Evolutionary conservation across 441 rosid genomes (phyloP).

Genomic region (Sinapis alba): DNA sequence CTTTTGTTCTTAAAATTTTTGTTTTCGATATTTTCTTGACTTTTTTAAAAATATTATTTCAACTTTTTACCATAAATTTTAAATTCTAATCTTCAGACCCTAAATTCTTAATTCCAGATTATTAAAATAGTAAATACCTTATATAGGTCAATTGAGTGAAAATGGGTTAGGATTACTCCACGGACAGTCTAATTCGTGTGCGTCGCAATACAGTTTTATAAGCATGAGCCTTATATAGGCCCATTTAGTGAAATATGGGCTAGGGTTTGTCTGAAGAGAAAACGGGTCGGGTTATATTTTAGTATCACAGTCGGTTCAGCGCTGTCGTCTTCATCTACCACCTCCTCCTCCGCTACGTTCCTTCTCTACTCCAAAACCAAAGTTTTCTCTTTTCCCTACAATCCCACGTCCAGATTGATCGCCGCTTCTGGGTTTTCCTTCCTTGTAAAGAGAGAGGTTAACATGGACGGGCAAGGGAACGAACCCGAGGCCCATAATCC

Average conservation of each 20-base stretch:
- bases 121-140: no score
- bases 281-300: conserved; percentile 38
- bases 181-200: no score
- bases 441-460: not conserved
- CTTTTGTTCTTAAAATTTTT: no score
- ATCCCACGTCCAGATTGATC: conserved; percentile 19
- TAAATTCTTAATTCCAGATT: no score
- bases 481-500: conserved; percentile 29
- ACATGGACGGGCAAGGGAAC: conserved; percentile 33
- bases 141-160: no score
- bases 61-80: no score
- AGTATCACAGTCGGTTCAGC: conserved; percentile 29
- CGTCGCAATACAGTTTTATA: not conserved
- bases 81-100: no score
- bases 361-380: not conserved
- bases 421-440: not conserved
- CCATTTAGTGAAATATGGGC: conserved; percentile 10
- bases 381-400: not conserved
- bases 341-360: conserved; percentile 26
- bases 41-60: no score
- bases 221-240: conserved; percentile 17
- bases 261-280: conserved; percentile 31
- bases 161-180: no score
- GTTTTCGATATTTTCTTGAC: no score
- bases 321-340: conserved; percentile 34